These are phyloP conservation scores for Rhizopogon sp. DNA, from an alignment of 768 basidiomycete genomes.

Conservation along the genomic window DNA sequence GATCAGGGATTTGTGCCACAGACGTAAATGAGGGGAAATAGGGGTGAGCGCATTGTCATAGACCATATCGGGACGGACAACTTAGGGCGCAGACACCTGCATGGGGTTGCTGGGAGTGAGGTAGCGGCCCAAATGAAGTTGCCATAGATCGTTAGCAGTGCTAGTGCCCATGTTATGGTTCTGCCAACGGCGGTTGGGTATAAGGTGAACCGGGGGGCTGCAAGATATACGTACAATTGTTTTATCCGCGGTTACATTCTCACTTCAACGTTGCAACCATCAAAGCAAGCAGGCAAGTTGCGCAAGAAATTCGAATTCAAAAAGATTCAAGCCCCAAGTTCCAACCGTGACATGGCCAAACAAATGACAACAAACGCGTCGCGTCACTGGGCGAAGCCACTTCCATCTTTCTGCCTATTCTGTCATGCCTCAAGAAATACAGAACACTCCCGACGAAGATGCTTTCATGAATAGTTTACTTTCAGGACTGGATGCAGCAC, in stretches of 20 bases:
- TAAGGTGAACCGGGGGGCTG: too few relatives aligned
- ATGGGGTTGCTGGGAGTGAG: not conserved
- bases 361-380: slow-evolving; percentile 3
- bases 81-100: not conserved
- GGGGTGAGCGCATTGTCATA: too few relatives aligned
- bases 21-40: not conserved
- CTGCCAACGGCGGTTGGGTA: too few relatives aligned
- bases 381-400: not conserved
- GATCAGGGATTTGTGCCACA: too few relatives aligned
- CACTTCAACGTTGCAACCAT: too few relatives aligned
- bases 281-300: not conserved
- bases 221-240: not conserved
- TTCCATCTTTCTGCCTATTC: too few relatives aligned
- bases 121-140: not conserved
- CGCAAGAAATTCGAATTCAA: too few relatives aligned
- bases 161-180: not conserved
- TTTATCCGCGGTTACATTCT: not conserved
- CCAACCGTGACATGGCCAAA: too few relatives aligned
- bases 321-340: too few relatives aligned
- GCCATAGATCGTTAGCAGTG: not conserved
- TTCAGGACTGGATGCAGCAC: slow-evolving; percentile 42
- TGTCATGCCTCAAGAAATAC: slow-evolving; percentile 32
- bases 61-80: too few relatives aligned
- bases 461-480: slow-evolving; percentile 55
- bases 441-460: slow-evolving; percentile 43